Evolutionary conservation across 2,329 filamentous ascomycete genomes (phyloP).

Genomic region (Aspergillus ibericus): DNA sequence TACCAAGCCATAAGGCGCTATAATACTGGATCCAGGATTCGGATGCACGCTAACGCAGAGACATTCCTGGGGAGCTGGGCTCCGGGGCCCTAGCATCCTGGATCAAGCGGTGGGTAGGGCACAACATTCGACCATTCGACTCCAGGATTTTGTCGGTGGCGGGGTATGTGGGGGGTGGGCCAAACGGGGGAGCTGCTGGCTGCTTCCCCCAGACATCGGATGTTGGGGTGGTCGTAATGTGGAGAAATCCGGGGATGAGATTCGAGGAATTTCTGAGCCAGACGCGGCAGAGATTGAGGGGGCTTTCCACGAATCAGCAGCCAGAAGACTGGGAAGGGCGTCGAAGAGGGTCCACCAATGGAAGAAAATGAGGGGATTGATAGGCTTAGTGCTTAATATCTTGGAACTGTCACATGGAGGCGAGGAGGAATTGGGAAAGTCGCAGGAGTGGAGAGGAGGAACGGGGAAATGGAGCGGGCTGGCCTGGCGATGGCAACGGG

Average conservation of each 20-base stretch:
- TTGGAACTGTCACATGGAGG: constrained; percentile 1
- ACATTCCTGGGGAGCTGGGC: constrained; percentile 9
- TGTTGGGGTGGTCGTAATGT: constrained; percentile 8
- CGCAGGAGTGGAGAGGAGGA: background rate
- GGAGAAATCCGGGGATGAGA: constrained; percentile 29
- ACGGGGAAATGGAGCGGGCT: background rate
- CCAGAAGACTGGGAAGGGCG: constrained; percentile 7
- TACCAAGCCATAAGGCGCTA: constrained; percentile 13
- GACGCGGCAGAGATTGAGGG: constrained; percentile 9
- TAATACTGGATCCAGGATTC: constrained; percentile 1
- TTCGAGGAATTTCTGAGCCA: constrained; percentile 34
- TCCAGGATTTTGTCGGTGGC: constrained; percentile 21
- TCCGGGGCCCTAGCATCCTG: constrained; percentile 21
- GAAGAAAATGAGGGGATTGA: constrained; percentile 10
- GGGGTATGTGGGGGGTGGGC: constrained; percentile 22
- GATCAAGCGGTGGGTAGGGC: constrained; percentile 12
- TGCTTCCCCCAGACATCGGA: constrained; percentile 1
- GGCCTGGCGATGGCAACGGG: background rate
- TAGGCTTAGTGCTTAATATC: background rate
- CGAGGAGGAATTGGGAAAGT: background rate
- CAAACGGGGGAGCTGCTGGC: constrained; percentile 11
- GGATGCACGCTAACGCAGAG: constrained; percentile 12
- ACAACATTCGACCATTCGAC: constrained; percentile 12
- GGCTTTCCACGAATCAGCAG: constrained; percentile 33
- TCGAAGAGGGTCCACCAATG: constrained; percentile 33